These are phyloP conservation scores for Orbilia quercus DNA, from an alignment of 2,329 filamentous ascomycete species.

Conservation along the genomic window DNA sequence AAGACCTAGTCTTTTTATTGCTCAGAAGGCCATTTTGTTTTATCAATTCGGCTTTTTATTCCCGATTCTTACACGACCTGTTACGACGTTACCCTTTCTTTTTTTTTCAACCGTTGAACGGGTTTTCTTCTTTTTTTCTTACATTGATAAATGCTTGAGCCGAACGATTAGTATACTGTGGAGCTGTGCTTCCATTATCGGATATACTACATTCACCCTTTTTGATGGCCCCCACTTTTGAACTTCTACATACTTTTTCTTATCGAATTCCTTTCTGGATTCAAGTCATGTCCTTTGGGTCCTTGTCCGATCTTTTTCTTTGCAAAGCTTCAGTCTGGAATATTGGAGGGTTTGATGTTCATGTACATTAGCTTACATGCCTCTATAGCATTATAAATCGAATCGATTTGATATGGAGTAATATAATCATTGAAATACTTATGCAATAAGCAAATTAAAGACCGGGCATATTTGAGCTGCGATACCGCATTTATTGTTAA, in stretches of 20 bases:
- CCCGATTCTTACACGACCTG: no score
- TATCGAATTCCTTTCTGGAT: slow-evolving; percentile 1
- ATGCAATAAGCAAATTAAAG: no score
- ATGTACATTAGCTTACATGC: slow-evolving; percentile 16
- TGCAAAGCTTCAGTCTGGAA: slow-evolving; percentile 17
- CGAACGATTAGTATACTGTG: slow-evolving; percentile 1
- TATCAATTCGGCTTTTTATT: background rate
- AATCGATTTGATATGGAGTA: no score
- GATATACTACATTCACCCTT: background rate
- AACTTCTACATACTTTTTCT: background rate
- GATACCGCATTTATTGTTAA: background rate
- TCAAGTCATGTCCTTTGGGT: background rate
- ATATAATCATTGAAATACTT: no score
- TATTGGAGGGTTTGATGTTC: slow-evolving; percentile 14
- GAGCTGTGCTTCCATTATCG: slow-evolving; percentile 5
- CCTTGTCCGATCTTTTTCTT: slow-evolving; percentile 11
- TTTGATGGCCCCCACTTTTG: no score
- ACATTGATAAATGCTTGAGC: background rate
- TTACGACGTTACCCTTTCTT: slow-evolving; percentile 6
- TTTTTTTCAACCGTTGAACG: background rate
- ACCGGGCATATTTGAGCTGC: no score
- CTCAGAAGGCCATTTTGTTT: no score
- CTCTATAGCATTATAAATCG: background rate
- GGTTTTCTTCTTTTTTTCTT: background rate
- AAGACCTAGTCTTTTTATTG: slow-evolving; percentile 16